These are phyloP conservation scores for Ceratocystis smalleyi DNA, from an alignment of 2,329 filamentous ascomycete genomes.

Conservation along the genomic window DNA sequence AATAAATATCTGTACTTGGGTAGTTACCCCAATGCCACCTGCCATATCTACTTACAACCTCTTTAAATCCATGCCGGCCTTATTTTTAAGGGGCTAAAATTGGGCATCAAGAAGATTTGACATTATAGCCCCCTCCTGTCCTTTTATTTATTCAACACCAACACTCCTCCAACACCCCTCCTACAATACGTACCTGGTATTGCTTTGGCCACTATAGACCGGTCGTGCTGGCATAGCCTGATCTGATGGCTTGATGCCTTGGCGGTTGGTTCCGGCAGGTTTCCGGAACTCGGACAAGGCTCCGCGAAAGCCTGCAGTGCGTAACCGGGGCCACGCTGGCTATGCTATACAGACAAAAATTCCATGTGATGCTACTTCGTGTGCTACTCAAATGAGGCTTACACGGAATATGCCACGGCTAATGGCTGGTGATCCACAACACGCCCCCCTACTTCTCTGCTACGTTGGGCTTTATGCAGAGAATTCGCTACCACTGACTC, in stretches of 20 bases:
- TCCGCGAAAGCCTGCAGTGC: neutral
- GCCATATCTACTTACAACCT: too few relatives aligned
- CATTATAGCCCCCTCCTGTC: too few relatives aligned
- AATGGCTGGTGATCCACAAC: neutral
- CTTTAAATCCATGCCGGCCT: too few relatives aligned
- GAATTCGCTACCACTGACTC: neutral
- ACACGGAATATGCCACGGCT: neutral
- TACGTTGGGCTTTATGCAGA: neutral
- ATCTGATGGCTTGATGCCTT: neutral
- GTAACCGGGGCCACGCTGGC: neutral
- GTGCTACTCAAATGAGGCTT: neutral
- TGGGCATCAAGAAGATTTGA: too few relatives aligned
- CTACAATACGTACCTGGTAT: neutral
- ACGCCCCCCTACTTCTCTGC: neutral
- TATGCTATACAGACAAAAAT: neutral
- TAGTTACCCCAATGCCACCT: too few relatives aligned
- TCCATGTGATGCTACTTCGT: neutral
- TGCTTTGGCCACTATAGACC: neutral
- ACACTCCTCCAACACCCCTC: neutral
- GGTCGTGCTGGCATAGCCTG: neutral
- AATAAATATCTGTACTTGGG: too few relatives aligned
- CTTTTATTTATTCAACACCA: too few relatives aligned
- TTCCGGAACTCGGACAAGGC: neutral
- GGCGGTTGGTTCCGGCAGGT: neutral
- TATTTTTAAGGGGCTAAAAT: too few relatives aligned